phyloP scores from a whole-genome alignment of 2,329 filamentous ascomycete genomes.

The Escovopsis sp. region DNA sequence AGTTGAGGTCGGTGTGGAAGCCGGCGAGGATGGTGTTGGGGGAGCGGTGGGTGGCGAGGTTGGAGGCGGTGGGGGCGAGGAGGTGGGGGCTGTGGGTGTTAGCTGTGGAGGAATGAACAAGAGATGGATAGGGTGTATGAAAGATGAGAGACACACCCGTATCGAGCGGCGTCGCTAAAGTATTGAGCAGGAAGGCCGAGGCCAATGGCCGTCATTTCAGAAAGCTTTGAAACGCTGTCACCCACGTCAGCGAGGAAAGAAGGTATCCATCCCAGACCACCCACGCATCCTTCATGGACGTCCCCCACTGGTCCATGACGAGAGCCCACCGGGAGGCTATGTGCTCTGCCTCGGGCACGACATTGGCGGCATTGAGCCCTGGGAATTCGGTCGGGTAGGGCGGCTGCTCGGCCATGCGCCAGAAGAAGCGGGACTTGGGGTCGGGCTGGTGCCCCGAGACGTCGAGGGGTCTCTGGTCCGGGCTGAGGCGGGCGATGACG shows the following conservation, averaged over 20 bases:
- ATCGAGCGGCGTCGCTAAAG: slow-evolving; percentile 39
- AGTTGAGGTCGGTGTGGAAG: slow-evolving; percentile 51
- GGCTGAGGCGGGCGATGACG: slow-evolving; percentile 38
- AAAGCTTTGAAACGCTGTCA: slow-evolving; percentile 35
- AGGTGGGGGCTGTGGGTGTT: slow-evolving; percentile 34
- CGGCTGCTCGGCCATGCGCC: slow-evolving; percentile 39
- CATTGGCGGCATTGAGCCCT: slow-evolving; percentile 37
- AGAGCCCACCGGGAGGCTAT: slow-evolving; percentile 36
- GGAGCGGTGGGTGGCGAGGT: slow-evolving; percentile 35
- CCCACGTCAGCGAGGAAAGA: background rate
- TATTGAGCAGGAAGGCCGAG: slow-evolving; percentile 35
- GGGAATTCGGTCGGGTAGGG: slow-evolving; percentile 41
- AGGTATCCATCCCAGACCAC: no score
- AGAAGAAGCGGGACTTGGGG: slow-evolving; percentile 49
- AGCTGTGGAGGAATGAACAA: background rate
- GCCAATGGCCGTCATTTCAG: slow-evolving; percentile 43
- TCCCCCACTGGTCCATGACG: slow-evolving; percentile 41
- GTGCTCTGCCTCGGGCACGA: slow-evolving; percentile 32
- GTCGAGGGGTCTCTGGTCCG: slow-evolving; percentile 40
- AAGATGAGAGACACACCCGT: slow-evolving; percentile 26
- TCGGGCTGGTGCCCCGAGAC: slow-evolving; percentile 40
- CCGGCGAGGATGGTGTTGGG: slow-evolving; percentile 45
- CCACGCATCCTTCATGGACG: slow-evolving; percentile 43
- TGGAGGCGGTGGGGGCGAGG: slow-evolving; percentile 44
- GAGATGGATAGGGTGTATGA: background rate